Percentiles rank a stretch among this genome's conserved stretches.
phyloP scores from a whole-genome alignment of 2,329 filamentous ascomycete genomes.

The Penicillium sp. region DNA sequence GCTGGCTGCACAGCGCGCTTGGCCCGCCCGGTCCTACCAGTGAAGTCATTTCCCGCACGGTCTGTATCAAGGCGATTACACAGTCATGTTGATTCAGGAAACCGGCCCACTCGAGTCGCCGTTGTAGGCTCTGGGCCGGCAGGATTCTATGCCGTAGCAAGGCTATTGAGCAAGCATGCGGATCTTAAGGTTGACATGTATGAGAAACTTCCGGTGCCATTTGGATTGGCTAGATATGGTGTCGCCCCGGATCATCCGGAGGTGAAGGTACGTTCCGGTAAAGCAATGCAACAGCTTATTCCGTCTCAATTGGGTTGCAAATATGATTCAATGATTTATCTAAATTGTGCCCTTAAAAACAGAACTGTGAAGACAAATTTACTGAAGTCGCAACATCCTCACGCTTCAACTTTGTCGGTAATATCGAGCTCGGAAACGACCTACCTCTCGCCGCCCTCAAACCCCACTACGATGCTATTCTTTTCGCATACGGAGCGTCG shows the following conservation, averaged over 20 bases:
- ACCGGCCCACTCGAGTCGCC: constrained; percentile 71
- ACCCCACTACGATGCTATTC: constrained; percentile 84
- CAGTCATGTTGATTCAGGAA: constrained; percentile 32
- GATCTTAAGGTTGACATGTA: constrained; percentile 88
- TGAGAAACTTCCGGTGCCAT: constrained; percentile 87
- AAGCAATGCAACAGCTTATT: background rate
- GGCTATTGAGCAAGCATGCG: constrained; percentile 73
- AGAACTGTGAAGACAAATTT: constrained; percentile 96
- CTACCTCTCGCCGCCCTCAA: constrained; percentile 69
- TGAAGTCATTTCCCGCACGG: constrained; percentile 3
- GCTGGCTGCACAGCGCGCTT: constrained; percentile 29
- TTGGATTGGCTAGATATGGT: constrained; percentile 86
- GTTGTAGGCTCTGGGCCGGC: constrained; percentile 92
- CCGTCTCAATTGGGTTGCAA: background rate
- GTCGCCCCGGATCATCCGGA: constrained; percentile 98
- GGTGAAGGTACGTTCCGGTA: constrained; percentile 70
- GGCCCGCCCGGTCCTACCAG: constrained; percentile 5
- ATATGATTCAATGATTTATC: background rate
- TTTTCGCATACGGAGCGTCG: constrained; percentile 90
- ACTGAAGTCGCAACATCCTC: constrained; percentile 79
- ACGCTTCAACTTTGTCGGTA: constrained; percentile 87
- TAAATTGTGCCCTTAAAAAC: background rate
- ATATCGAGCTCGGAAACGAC: constrained; percentile 71
- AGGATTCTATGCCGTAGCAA: constrained; percentile 90
- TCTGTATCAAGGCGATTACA: constrained; percentile 25